A percentile compares a stretch with the other conserved stretches of the same genome.
Conservation (phyloP, 169 alveolate species). For the Plasmodium billcollinsi region DNA sequence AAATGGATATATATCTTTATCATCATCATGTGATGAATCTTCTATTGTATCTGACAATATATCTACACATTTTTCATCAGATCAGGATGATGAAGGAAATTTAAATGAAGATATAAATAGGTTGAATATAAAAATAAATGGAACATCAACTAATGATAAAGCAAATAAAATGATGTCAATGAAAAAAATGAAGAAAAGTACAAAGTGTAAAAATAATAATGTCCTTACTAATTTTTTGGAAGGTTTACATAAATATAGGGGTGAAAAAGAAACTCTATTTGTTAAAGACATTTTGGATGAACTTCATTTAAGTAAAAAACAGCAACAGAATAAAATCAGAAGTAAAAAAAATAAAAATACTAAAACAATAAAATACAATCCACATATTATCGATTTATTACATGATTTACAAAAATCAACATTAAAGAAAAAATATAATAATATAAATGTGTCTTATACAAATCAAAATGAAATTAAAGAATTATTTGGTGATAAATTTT, state of each 20-base stretch:
- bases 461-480: conserved; percentile 60
- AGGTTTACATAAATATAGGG: conserved; percentile 14
- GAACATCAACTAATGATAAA: background rate
- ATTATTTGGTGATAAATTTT: conserved; percentile 52
- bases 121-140: background rate
- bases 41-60: background rate
- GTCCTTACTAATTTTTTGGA: conserved; percentile 22
- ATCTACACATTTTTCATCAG: conserved; percentile 1
- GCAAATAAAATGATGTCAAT: background rate
- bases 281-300: conserved; percentile 12
- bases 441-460: conserved; percentile 13
- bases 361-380: conserved; percentile 1
- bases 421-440: conserved; percentile 34
- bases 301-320: conserved; percentile 12
- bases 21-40: background rate
- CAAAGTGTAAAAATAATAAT: conserved; percentile 17
- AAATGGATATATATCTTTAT: conserved; percentile 1
- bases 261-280: conserved; percentile 28
- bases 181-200: background rate
- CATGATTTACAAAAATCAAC: conserved; percentile 18
- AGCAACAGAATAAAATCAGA: background rate
- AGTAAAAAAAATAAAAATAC: conserved; percentile 1
- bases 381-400: conserved; percentile 14
- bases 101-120: background rate
- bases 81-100: background rate